These are phyloP conservation scores for Fusarium heterosporum DNA, from an alignment of 2,329 filamentous ascomycete species.

Conservation along the genomic window DNA sequence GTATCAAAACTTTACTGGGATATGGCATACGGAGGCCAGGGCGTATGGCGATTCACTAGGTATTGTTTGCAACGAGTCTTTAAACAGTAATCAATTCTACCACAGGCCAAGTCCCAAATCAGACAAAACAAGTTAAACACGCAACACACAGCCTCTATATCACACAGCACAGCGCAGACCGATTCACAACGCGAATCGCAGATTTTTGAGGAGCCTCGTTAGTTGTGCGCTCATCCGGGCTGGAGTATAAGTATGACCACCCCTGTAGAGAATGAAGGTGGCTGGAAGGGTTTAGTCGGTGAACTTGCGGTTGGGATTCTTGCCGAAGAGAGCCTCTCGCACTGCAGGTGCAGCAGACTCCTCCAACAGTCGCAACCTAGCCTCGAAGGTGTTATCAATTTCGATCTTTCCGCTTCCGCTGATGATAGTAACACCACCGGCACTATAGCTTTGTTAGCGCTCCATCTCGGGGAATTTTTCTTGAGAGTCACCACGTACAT, in stretches of 20 bases:
- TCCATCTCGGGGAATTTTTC: not conserved
- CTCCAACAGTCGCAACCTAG: constrained; percentile 86
- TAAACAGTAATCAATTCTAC: constrained; percentile 45
- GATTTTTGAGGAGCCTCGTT: constrained; percentile 36
- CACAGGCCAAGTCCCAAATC: constrained; percentile 42
- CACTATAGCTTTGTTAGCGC: constrained; percentile 63
- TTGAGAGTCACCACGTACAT: constrained; percentile 73
- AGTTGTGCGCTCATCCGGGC: constrained; percentile 34
- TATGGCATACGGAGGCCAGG: not conserved
- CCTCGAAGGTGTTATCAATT: constrained; percentile 98
- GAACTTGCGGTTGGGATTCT: constrained; percentile 96
- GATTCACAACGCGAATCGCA: constrained; percentile 45
- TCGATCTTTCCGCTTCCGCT: constrained; percentile 93
- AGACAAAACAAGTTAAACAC: constrained; percentile 41
- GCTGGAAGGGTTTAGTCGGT: constrained; percentile 72
- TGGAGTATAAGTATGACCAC: constrained; percentile 28
- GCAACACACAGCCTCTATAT: constrained; percentile 53
- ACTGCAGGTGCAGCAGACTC: constrained; percentile 86
- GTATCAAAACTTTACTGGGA: not conserved
- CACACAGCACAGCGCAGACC: constrained; percentile 47
- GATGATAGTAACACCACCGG: constrained; percentile 84
- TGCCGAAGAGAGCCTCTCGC: constrained; percentile 87
- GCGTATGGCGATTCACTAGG: constrained; percentile 5
- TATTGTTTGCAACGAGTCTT: constrained; percentile 27
- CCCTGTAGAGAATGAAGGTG: constrained; percentile 17